These are phyloP conservation scores for Backusella australiensis DNA, from an alignment of 192 early-diverging fungal genomes.

Conservation along the genomic window DNA sequence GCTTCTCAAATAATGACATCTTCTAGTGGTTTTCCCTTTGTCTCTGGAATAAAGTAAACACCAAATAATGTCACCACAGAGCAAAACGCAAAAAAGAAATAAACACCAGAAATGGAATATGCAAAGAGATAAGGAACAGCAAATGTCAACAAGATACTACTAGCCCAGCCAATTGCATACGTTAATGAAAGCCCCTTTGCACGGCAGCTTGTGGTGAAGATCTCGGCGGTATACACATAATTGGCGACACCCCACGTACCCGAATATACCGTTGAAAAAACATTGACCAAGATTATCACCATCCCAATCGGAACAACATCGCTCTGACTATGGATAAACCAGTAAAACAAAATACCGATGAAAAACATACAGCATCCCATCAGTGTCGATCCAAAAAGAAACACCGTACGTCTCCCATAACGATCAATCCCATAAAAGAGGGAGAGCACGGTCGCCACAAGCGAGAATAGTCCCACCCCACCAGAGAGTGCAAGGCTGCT, in stretches of 20 bases:
- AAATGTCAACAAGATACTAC: slow-evolving; percentile 30
- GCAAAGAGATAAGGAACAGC: slow-evolving; percentile 31
- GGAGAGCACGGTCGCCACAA: slow-evolving; percentile 76
- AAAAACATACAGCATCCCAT: slow-evolving; percentile 63
- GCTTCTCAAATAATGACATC: slow-evolving; percentile 8
- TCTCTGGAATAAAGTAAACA: slow-evolving; percentile 75
- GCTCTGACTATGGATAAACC: neutral
- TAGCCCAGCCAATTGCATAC: slow-evolving; percentile 27
- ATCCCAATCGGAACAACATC: neutral
- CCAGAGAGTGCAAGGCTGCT: slow-evolving; percentile 21
- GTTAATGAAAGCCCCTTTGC: slow-evolving; percentile 30
- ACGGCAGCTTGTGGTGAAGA: slow-evolving; percentile 30
- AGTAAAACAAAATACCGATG: slow-evolving; percentile 46
- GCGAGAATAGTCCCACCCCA: slow-evolving; percentile 50
- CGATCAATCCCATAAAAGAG: slow-evolving; percentile 70
- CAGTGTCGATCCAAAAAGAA: slow-evolving; percentile 63
- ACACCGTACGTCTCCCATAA: slow-evolving; percentile 71
- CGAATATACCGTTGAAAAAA: slow-evolving; percentile 28
- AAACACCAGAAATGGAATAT: slow-evolving; percentile 28
- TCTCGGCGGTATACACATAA: slow-evolving; percentile 22
- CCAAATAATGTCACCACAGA: slow-evolving; percentile 36
- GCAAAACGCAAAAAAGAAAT: slow-evolving; percentile 34
- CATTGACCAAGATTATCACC: slow-evolving; percentile 25
- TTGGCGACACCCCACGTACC: slow-evolving; percentile 19
- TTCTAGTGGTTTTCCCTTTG: slow-evolving; percentile 77